Evolutionary conservation across 169 alveolate genomes (phyloP).

Genomic region (Plasmodium billcollinsi): DNA sequence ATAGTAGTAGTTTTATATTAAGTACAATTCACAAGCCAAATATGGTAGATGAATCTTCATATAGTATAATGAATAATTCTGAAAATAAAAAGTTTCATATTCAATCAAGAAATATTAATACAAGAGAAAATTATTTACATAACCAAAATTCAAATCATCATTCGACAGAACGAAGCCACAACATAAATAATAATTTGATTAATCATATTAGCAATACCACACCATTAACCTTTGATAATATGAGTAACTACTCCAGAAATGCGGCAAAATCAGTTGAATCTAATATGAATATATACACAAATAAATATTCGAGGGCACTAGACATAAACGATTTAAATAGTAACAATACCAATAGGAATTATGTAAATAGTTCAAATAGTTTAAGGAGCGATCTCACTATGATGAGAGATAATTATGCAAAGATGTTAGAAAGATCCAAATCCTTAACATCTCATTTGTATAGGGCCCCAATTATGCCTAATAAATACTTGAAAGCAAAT

Average conservation of each 20-base stretch:
- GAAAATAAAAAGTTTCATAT: conserved; percentile 23
- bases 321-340: conserved; percentile 68
- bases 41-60: conserved; percentile 17
- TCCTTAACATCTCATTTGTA: conserved; percentile 44
- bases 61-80: conserved; percentile 15
- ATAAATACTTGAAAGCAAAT: conserved; percentile 21
- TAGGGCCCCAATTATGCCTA: conserved; percentile 13
- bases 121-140: conserved; percentile 18
- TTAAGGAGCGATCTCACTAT: conserved; percentile 46
- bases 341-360: conserved; percentile 47
- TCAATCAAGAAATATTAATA: conserved; percentile 12
- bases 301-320: conserved; percentile 60
- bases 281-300: conserved; percentile 34
- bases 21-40: conserved; percentile 39
- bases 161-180: conserved; percentile 24
- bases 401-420: conserved; percentile 54
- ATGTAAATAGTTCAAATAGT: conserved; percentile 68
- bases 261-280: conserved; percentile 52
- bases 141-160: conserved; percentile 16
- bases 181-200: background rate
- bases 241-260: conserved; percentile 62
- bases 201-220: background rate
- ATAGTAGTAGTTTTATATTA: conserved; percentile 53
- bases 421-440: conserved; percentile 59
- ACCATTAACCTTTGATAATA: conserved; percentile 34